Evolutionary conservation across 345 rosid species (phyloP), one percentile per base, ranked within the genome.

Genomic region (Corchorus capsularis): DNA sequence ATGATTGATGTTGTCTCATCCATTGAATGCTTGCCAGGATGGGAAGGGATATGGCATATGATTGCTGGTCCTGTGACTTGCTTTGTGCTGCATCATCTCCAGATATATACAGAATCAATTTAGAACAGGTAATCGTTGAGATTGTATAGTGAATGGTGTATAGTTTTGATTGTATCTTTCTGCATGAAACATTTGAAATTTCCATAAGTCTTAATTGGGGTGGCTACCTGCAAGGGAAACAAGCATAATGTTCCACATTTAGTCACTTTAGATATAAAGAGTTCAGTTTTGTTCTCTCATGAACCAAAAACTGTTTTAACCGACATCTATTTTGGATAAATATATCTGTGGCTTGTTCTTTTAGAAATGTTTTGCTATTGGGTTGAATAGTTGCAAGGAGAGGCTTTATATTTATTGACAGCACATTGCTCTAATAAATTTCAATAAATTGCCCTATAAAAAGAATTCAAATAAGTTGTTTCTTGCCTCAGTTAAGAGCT

Each of bases 41-140:
- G 98, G 99, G 99, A 67, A 93, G 97, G 81, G 93, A 93, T 76
- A 91, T 92, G 79, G 70, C 89, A 16, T 93, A 93, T 84, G 95
- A 93, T 83, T 72, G 75, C 83, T 92, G 98, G 97, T 89, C 99
- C 35, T 96, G 97, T 86, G 99, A 96, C 90, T 86, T 96, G 83
- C 87, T 96, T 71, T 96, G 99, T 77, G 98, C 98, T 81, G 98
- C 98, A 69, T 93, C 97, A n/a, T 93, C 98, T 54, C 90, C 99
- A 69, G 97, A 93, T 80, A 60, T 93, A n/a, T 96, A 92, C 81
- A 82, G 99, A 77, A 91, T 96, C 76, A 96, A 96, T 85, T 85
- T 96, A 79, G 97, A 96, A 69, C 94, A 96, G 98, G 99, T 93
- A 64, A 22, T 12, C 55, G 50, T 3, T 77, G 43, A 69, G 73